These are phyloP conservation scores for Pythium rishiriense DNA, from an alignment of 352 stramenopile species.

Conservation along the genomic window DNA sequence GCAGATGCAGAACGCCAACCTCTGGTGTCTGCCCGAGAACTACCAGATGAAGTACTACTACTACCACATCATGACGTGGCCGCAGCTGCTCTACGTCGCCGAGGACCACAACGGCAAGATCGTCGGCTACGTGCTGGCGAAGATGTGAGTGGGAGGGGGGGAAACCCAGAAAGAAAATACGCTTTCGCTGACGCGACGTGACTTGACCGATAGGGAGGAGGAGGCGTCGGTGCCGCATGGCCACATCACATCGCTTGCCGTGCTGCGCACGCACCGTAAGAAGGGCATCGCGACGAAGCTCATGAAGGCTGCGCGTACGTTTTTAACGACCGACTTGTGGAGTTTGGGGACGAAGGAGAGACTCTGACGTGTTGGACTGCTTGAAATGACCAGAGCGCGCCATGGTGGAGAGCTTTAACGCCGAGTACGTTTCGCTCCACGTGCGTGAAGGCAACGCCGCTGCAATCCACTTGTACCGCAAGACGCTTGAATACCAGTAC, in stretches of 20 bases:
- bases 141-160: slow-evolving; percentile 90
- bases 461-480: slow-evolving; percentile 98
- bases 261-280: slow-evolving; percentile 97
- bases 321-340: no score
- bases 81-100: slow-evolving; percentile 98
- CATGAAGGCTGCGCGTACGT: slow-evolving; percentile 93
- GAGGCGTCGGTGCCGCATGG: slow-evolving; percentile 53
- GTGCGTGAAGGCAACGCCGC: slow-evolving; percentile 98
- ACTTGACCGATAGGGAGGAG: slow-evolving; percentile 25
- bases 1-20: slow-evolving; percentile 99
- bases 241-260: slow-evolving; percentile 99
- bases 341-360: no score
- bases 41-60: slow-evolving; percentile 99
- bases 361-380: neutral
- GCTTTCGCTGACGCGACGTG: slow-evolving; percentile 1
- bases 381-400: slow-evolving; percentile 61
- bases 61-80: slow-evolving; percentile 99
- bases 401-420: slow-evolving; percentile 97
- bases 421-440: slow-evolving; percentile 99
- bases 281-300: slow-evolving; percentile 97
- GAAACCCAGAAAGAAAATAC: neutral
- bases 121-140: slow-evolving; percentile 99
- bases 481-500: slow-evolving; percentile 97
- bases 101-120: slow-evolving; percentile 98
- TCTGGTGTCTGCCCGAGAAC: slow-evolving; percentile 99